A percentile compares a stretch with the other conserved stretches of the same genome.
Conservation (phyloP, 2,329 filamentous ascomycete species). For the Cordyceps javanica region DNA sequence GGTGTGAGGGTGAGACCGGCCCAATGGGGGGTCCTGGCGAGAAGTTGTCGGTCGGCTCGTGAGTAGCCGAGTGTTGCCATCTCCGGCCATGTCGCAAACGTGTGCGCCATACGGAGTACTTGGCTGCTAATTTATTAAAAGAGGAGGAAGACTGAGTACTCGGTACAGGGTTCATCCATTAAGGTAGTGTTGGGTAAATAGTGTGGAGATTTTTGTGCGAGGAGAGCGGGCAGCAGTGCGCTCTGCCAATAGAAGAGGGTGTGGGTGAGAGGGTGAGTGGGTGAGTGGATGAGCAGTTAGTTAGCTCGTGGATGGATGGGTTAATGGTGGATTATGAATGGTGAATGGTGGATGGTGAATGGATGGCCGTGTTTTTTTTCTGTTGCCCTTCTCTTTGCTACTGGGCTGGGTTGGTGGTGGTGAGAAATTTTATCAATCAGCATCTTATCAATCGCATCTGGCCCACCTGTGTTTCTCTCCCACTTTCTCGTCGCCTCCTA, state of each 20-base stretch:
- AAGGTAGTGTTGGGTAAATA: constrained; percentile 6
- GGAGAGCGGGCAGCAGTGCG: constrained; percentile 3
- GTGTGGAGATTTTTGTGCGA: neutral
- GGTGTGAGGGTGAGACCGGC: too few species aligned
- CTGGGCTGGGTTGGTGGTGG: too few species aligned
- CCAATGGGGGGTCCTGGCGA: too few species aligned
- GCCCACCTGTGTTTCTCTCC: constrained; percentile 17
- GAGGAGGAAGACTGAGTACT: too few species aligned
- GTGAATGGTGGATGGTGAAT: neutral
- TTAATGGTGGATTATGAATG: neutral
- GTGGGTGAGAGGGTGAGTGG: too few species aligned
- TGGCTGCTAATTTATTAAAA: neutral
- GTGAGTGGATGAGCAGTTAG: too few species aligned
- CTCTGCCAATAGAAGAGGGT: neutral
- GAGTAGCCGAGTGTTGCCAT: constrained; percentile 1
- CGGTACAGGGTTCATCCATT: neutral
- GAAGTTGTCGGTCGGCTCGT: neutral
- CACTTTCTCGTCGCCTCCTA: constrained; percentile 9
- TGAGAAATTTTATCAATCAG: constrained; percentile 14
- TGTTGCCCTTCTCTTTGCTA: too few species aligned
- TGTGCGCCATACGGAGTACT: neutral
- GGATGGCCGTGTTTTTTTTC: neutral
- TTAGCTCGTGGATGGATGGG: neutral
- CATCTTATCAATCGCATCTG: constrained; percentile 41
- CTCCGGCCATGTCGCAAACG: neutral